Percentiles rank a stretch among this genome's conserved stretches.
These are phyloP conservation scores for Blastobotrys malaysiensis DNA, from an alignment of 1,139 yeast genomes.

Conservation along the genomic window DNA sequence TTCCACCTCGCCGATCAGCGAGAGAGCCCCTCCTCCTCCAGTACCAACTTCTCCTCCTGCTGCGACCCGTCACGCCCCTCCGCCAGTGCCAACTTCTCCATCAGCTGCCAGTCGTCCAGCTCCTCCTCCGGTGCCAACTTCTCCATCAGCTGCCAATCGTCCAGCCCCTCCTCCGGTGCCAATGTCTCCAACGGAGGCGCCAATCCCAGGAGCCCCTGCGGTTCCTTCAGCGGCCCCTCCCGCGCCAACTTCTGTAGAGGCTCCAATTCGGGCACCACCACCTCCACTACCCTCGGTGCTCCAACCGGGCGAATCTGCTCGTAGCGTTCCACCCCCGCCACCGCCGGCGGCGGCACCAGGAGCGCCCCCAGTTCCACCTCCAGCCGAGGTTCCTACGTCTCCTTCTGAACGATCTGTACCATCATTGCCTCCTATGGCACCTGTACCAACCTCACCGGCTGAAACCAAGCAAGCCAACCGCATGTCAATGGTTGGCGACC, in stretches of 20 bases:
- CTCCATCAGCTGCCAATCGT: background rate
- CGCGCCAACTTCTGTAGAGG: constrained; percentile 18
- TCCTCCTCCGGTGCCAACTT: background rate
- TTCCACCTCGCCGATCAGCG: background rate
- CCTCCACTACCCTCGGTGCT: background rate
- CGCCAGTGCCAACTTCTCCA: background rate
- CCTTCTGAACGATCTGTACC: background rate
- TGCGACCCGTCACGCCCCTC: background rate
- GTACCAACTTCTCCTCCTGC: background rate
- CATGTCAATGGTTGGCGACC: constrained; percentile 9
- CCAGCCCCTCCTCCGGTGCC: background rate
- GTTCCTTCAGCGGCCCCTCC: constrained; percentile 4
- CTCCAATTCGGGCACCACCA: background rate
- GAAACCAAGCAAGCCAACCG: background rate
- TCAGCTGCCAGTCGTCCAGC: too few species aligned
- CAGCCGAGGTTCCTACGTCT: background rate
- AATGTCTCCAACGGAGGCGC: background rate
- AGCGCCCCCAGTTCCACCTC: constrained; percentile 1
- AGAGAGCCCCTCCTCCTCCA: background rate
- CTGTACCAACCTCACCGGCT: constrained; percentile 2
- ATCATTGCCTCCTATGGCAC: background rate
- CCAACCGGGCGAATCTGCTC: background rate
- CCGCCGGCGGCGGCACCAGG: constrained; percentile 4
- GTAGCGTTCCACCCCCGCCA: constrained; percentile 4
- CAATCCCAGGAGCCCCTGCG: constrained; percentile 1